These are phyloP conservation scores for Aegilops speltoides DNA, from an alignment of 176 grass and related monocot genomes.

Conservation along the genomic window DNA sequence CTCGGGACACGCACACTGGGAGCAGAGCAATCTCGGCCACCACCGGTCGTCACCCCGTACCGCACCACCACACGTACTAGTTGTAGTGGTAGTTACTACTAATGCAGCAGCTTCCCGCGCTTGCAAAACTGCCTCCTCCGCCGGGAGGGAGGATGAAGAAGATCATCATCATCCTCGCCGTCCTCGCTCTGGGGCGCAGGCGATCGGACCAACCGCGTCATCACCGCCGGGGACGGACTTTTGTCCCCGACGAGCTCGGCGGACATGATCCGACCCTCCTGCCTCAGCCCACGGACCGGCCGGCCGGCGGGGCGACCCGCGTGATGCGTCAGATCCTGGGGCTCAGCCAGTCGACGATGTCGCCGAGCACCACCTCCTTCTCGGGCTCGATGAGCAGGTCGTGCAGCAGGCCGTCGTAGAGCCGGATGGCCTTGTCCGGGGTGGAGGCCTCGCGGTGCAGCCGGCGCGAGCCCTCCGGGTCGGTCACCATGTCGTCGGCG, in stretches of 20 bases:
- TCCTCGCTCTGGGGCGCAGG: background rate
- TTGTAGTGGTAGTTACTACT: background rate
- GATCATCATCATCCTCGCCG: background rate
- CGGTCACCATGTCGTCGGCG: constrained; percentile 61
- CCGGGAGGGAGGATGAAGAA: background rate
- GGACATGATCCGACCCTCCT: background rate
- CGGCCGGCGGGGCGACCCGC: background rate
- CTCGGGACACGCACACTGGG: constrained; percentile 8
- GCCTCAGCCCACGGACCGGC: background rate
- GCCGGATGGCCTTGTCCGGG: constrained; percentile 55
- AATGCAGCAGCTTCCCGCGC: background rate
- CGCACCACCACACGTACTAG: background rate
- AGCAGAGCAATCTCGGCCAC: background rate
- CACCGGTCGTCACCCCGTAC: constrained; percentile 3
- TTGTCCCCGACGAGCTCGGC: constrained; percentile 10
- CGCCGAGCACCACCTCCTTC: constrained; percentile 53
- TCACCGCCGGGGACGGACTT: background rate
- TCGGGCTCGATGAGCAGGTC: constrained; percentile 93
- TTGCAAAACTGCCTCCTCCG: background rate
- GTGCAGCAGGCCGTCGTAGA: constrained; percentile 67
- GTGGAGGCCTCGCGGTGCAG: constrained; percentile 54
- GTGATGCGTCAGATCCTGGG: constrained; percentile 29
- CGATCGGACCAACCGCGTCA: constrained; percentile 12
- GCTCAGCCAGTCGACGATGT: constrained; percentile 67
- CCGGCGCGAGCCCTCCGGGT: constrained; percentile 56